A percentile compares a stretch with the other conserved stretches of the same genome.
Conservation (phyloP, 768 basidiomycete genomes). For the Leccinum sublutescens region DNA sequence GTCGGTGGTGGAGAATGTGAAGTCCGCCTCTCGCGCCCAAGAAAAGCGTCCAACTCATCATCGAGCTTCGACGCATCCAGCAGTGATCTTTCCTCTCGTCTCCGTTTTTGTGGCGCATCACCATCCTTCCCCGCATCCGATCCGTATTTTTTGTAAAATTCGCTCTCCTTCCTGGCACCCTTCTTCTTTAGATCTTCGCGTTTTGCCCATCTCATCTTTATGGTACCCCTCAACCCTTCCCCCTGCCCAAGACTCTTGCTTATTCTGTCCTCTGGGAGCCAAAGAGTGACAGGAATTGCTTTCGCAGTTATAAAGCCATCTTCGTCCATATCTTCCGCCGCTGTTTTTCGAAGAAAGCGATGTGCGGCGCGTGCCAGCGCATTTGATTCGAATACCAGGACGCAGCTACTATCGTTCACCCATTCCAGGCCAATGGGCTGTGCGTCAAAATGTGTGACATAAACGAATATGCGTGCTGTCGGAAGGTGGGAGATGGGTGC, state of each 20-base stretch:
- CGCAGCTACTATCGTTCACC: constrained; percentile 81
- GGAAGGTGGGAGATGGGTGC: constrained; percentile 72
- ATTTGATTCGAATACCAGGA: constrained; percentile 68
- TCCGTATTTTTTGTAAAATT: constrained; percentile 80
- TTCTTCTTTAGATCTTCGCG: constrained; percentile 73
- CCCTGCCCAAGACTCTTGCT: constrained; percentile 68
- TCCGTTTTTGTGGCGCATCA: constrained; percentile 38
- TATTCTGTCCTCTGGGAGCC: constrained; percentile 80
- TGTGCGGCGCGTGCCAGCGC: constrained; percentile 52
- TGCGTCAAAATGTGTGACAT: constrained; percentile 74
- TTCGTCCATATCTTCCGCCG: constrained; percentile 47
- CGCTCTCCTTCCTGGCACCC: constrained; percentile 68
- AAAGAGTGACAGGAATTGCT: constrained; percentile 67
- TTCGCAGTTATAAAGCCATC: constrained; percentile 63
- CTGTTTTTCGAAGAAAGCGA: constrained; percentile 49
- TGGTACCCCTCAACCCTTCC: constrained; percentile 60
- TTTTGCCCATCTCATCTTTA: constrained; percentile 77
- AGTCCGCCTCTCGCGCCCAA: constrained; percentile 43
- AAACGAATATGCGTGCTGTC: constrained; percentile 77
- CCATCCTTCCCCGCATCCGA: constrained; percentile 58
- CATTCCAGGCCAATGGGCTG: constrained; percentile 79
- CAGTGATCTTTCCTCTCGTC: constrained; percentile 32
- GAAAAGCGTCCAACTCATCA: constrained; percentile 67
- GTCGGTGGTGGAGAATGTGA: constrained; percentile 51
- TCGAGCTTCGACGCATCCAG: constrained; percentile 51